Percentiles rank a stretch among this genome's conserved stretches.
These are phyloP conservation scores for Paramyrothecium sp. DNA, from an alignment of 2,329 filamentous ascomycete genomes.

Conservation along the genomic window DNA sequence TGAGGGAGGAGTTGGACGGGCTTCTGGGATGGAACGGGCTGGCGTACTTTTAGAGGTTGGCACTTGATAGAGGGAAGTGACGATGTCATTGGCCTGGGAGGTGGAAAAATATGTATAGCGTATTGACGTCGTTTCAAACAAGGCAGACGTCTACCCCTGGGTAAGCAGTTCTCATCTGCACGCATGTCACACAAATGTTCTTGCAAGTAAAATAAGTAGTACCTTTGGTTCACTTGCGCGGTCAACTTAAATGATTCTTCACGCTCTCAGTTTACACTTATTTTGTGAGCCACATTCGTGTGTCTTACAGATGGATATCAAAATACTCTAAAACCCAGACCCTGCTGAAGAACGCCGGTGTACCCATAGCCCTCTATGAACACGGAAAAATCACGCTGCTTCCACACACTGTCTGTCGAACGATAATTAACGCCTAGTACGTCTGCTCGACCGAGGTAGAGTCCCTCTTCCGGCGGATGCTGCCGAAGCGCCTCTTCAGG, in stretches of 20 bases:
- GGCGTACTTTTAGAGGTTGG: constrained; percentile 43
- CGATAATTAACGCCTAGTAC: not conserved
- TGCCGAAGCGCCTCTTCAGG: constrained; percentile 53
- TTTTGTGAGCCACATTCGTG: not conserved
- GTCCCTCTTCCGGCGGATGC: constrained; percentile 44
- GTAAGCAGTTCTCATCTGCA: too few relatives aligned
- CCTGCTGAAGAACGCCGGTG: not conserved
- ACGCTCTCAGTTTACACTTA: too few relatives aligned
- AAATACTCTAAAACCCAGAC: not conserved
- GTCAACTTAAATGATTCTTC: too few relatives aligned
- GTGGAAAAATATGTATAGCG: too few relatives aligned
- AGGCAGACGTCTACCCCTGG: too few relatives aligned
- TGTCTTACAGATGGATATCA: not conserved
- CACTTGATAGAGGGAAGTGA: not conserved
- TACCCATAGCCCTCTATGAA: not conserved
- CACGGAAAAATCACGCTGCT: not conserved
- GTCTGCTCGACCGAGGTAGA: constrained; percentile 7
- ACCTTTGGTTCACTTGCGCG: too few relatives aligned
- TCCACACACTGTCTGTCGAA: not conserved
- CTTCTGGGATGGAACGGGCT: constrained; percentile 63
- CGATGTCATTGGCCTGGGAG: not conserved
- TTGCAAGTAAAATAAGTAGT: too few relatives aligned
- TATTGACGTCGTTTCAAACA: too few relatives aligned
- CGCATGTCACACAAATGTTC: too few relatives aligned
- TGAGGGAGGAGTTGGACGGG: constrained; percentile 68